These are phyloP conservation scores for Protomyces macrosporus DNA, from an alignment of 1,139 yeast genomes.

Conservation along the genomic window DNA sequence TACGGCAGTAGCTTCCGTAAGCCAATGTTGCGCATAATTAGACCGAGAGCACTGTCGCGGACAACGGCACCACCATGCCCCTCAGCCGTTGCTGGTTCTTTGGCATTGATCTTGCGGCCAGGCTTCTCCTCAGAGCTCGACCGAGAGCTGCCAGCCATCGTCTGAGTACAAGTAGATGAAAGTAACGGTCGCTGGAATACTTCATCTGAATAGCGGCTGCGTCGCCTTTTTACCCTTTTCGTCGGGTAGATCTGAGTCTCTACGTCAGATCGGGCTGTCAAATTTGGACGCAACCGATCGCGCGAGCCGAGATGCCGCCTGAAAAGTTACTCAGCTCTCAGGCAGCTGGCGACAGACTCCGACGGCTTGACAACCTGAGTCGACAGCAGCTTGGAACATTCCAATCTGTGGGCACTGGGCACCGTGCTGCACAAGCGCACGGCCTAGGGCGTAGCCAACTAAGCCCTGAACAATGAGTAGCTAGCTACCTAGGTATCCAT, in stretches of 20 bases:
- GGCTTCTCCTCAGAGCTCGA: neutral
- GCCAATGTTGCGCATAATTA: neutral
- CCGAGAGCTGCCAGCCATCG: neutral
- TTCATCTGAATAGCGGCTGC: too few relatives aligned
- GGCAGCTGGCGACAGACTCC: too few relatives aligned
- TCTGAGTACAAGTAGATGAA: neutral
- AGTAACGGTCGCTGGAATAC: neutral
- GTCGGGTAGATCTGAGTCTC: neutral
- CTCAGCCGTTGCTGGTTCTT: neutral
- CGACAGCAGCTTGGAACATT: too few relatives aligned
- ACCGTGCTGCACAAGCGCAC: too few relatives aligned
- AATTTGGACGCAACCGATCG: too few relatives aligned
- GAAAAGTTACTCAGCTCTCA: too few relatives aligned
- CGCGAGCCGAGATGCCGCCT: neutral
- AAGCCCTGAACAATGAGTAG: too few relatives aligned
- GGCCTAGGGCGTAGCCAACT: too few relatives aligned
- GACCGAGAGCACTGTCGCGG: constrained; percentile 10
- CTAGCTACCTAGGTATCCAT: too few relatives aligned
- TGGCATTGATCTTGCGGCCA: constrained; percentile 10
- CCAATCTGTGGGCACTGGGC: too few relatives aligned
- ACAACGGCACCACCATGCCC: constrained; percentile 13
- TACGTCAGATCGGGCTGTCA: neutral
- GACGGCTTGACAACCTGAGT: too few relatives aligned
- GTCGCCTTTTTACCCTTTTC: neutral
- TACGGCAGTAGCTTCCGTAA: constrained; percentile 5